A percentile compares a stretch with the other conserved stretches of the same genome.
Conservation (phyloP, 345 rosid genomes). For the Adansonia digitata region DNA sequence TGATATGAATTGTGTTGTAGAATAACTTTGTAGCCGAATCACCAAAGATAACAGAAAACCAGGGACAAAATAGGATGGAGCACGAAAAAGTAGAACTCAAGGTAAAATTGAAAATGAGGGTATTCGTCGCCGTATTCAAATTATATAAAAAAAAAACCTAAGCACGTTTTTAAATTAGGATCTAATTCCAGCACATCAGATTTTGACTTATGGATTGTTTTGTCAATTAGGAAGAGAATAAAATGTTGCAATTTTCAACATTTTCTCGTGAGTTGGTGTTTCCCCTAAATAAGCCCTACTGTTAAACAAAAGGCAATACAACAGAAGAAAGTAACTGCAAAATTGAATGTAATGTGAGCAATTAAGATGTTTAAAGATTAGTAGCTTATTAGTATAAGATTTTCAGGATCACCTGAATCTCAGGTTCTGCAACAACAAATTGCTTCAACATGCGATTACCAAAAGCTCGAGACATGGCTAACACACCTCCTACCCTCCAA, state of each 20-base stretch:
- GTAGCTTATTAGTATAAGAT: background rate
- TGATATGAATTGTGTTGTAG: background rate
- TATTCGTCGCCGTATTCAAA: background rate
- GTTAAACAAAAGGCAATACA: background rate
- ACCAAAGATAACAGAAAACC: background rate
- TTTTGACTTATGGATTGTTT: background rate
- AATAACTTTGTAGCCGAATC: background rate
- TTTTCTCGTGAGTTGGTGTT: background rate
- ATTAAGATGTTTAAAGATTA: background rate
- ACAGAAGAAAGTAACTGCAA: background rate
- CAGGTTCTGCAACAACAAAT: constrained; percentile 97
- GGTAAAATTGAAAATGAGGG: background rate
- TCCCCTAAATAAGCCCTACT: background rate
- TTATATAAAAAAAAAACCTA: background rate
- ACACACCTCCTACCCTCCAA: constrained; percentile 98
- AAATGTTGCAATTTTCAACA: background rate
- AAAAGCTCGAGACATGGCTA: constrained; percentile 98
- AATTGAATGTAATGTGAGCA: background rate
- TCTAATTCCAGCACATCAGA: background rate
- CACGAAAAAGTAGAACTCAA: background rate
- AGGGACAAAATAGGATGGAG: background rate
- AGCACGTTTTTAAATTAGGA: background rate
- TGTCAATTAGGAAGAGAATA: background rate
- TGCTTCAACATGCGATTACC: constrained; percentile 98
- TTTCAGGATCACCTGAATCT: constrained; percentile 69